Conservation (phyloP, 352 stramenopile species). For the Pythium chondricola region DNA sequence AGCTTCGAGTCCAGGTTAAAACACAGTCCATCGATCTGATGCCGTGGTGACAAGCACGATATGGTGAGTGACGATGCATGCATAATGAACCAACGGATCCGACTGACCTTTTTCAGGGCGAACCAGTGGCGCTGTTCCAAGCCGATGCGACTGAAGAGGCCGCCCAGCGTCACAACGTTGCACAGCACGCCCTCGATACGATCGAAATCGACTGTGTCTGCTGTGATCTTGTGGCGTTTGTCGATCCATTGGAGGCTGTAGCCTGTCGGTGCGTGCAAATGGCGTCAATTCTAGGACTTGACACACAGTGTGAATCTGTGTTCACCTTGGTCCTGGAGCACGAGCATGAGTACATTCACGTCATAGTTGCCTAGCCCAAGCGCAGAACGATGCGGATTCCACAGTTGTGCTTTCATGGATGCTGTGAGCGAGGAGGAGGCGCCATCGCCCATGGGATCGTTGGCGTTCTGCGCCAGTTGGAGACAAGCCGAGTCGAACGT, state of each 20-base stretch:
- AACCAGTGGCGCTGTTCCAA: slow-evolving; percentile 79
- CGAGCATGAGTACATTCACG: slow-evolving; percentile 65
- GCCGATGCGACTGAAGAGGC: slow-evolving; percentile 33
- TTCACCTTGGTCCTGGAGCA: slow-evolving; percentile 51
- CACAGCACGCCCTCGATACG: slow-evolving; percentile 48
- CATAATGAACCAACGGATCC: background rate
- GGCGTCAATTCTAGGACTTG: no score
- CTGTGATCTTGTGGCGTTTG: slow-evolving; percentile 40
- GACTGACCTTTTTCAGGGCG: slow-evolving; percentile 42
- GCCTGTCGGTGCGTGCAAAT: slow-evolving; percentile 20
- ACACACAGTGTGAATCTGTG: background rate
- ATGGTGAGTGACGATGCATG: background rate
- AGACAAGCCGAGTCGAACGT: slow-evolving; percentile 40
- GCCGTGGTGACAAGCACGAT: no score
- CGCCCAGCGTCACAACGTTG: slow-evolving; percentile 49
- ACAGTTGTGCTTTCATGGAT: slow-evolving; percentile 31
- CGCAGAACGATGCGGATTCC: slow-evolving; percentile 57
- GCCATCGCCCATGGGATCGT: slow-evolving; percentile 4
- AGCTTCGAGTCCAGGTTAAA: slow-evolving; percentile 83
- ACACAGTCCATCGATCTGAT: slow-evolving; percentile 41
- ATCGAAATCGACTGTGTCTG: slow-evolving; percentile 39
- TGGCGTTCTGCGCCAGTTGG: slow-evolving; percentile 24
- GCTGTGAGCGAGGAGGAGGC: background rate
- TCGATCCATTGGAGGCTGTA: slow-evolving; percentile 66
- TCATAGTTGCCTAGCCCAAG: slow-evolving; percentile 78